phyloP scores from a whole-genome alignment of 1,284 basidiomycete genomes.

The Pyrrhoderma lamaoense region DNA sequence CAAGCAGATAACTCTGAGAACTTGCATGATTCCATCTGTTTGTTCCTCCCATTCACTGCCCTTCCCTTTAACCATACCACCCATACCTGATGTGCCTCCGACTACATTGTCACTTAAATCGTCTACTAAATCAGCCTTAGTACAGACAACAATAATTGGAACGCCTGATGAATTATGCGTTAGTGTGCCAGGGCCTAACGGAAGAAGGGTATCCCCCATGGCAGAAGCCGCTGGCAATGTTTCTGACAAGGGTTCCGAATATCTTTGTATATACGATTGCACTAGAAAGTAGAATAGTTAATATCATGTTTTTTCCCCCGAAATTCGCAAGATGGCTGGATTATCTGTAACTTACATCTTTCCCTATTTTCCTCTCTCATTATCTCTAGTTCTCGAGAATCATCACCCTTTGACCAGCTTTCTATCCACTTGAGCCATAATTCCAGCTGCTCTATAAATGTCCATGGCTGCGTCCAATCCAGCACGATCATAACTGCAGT shows the following conservation, averaged over 20 bases:
- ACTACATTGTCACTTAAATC: slow-evolving; percentile 64
- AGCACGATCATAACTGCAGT: slow-evolving; percentile 81
- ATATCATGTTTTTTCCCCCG: no score
- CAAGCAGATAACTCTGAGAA: slow-evolving; percentile 84
- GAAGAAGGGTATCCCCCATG: slow-evolving; percentile 56
- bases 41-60: slow-evolving; percentile 91
- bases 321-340: no score
- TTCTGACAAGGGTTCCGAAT: slow-evolving; percentile 72
- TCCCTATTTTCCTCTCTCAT: slow-evolving; percentile 75
- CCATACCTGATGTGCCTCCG: slow-evolving; percentile 65
- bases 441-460: slow-evolving; percentile 82
- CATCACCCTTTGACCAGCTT: slow-evolving; percentile 67
- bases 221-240: slow-evolving; percentile 51
- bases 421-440: slow-evolving; percentile 85
- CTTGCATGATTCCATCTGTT: slow-evolving; percentile 93
- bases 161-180: slow-evolving; percentile 80
- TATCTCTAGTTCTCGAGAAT: slow-evolving; percentile 59
- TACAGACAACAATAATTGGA: slow-evolving; percentile 85
- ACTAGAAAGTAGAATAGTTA: slow-evolving; percentile 57
- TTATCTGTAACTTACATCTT: slow-evolving; percentile 52
- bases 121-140: slow-evolving; percentile 86
- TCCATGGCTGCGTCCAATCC: slow-evolving; percentile 95
- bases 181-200: slow-evolving; percentile 71
- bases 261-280: slow-evolving; percentile 83
- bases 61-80: slow-evolving; percentile 78